Base-by-base conservation (phyloP, 306 rosid species). In the Sesbania bispinosa region DNA sequence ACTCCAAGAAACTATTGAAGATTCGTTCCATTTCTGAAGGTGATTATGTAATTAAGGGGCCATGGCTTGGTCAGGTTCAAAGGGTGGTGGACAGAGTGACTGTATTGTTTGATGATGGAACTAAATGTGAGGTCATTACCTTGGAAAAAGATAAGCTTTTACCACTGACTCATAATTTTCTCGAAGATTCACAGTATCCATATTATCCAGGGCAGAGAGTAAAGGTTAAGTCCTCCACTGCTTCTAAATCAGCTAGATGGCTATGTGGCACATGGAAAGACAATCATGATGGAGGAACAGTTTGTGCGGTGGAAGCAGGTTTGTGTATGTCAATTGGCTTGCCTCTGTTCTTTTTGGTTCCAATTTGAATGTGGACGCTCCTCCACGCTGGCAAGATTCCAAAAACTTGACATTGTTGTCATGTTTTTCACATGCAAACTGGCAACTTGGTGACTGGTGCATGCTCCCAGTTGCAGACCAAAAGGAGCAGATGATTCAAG, bases 391-490 rank as follows among this genome's bases (percentile, higher is more conserved):
- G 87, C 90, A 89, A 65, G 85, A 91, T 79, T 85, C 93, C 3
- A 82, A 77, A 77, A 87, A 78, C 73, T 69, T 95, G 87, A 88
- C 87, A 67, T 67, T 84, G 76, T 54, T 91, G 77, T 88, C 96
- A 13, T 91, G 99, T 79, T 91, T 91, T 80, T 60, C 89, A 65
- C 85, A 91, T 74, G 87, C 88, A 71, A 86, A 84, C 69, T 95
- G 99, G 99, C 93, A 91, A 82, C 93, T 89, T 62, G 97, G 99
- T 81, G 99, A 95, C 76, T 95, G 96, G 96, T 95, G 99, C 77
- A 81, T 80, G 62, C 89, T 87, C 77, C 79, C 84, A 42, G 33
- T 18, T 79, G 81, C 61, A 21, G 92, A 71, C 67, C 69, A 67
- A 57, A 66, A 74, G 75, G 69, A 60, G 51, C 63, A 38, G 11